phyloP scores from a whole-genome alignment of 192 early-diverging fungal species.

The Powellomyces hirtus region DNA sequence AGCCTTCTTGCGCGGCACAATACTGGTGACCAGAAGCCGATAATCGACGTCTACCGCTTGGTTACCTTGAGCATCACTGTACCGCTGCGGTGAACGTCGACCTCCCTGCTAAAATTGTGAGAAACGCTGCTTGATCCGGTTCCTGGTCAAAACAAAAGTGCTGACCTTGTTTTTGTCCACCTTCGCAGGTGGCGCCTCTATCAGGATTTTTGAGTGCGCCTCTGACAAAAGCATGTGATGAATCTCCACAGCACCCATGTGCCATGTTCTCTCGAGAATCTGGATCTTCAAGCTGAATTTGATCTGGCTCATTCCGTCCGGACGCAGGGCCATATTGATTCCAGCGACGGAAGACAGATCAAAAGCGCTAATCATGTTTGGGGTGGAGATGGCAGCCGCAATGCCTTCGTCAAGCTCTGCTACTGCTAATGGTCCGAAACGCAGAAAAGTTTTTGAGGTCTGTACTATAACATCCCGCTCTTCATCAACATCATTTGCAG shows the following conservation, averaged over 20 bases:
- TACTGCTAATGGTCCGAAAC: constrained; percentile 46
- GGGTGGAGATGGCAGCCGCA: background rate
- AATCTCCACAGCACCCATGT: constrained; percentile 41
- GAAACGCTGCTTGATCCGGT: background rate
- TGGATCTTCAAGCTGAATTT: constrained; percentile 45
- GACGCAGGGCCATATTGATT: constrained; percentile 26
- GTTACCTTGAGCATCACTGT: constrained; percentile 1
- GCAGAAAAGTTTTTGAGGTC: constrained; percentile 17
- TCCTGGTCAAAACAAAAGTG: no score
- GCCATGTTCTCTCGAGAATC: constrained; percentile 47
- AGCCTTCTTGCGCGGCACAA: constrained; percentile 43
- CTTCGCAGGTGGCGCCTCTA: constrained; percentile 27
- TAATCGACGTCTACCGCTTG: constrained; percentile 45
- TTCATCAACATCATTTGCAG: no score
- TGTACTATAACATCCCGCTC: background rate
- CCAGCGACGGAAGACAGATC: constrained; percentile 36
- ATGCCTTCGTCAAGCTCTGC: constrained; percentile 46
- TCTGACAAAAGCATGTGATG: constrained; percentile 39
- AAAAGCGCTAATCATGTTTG: constrained; percentile 17
- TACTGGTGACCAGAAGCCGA: constrained; percentile 33
- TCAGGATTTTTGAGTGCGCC: constrained; percentile 32
- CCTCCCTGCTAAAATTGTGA: no score
- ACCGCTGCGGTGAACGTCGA: background rate
- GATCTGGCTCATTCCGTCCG: constrained; percentile 25
- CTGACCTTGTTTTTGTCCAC: constrained; percentile 26